Evolutionary conservation across 2,329 filamentous ascomycete species (phyloP), one percentile per base, ranked within the genome.

Genomic region (Diaporthe destruens): DNA sequence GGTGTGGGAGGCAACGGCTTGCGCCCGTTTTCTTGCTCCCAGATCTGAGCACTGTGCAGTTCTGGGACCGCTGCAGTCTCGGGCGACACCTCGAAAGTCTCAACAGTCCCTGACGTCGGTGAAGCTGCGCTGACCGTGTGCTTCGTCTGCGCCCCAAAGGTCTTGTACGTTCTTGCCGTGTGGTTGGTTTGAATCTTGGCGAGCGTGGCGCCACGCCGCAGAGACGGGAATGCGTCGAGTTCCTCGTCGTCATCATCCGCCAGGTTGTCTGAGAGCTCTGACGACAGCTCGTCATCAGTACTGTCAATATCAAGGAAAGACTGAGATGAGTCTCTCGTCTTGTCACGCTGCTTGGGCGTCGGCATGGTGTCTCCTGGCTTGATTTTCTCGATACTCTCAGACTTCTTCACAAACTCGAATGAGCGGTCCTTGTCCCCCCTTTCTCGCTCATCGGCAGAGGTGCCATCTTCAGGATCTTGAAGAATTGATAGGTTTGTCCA

Each of bases 211-310:
- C 67, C 53, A 25, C 53, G 80, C 77, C 53, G 80, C 72, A 59
- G 75, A 74, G 72, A 76, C 79, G 78, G 74, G 75, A 79, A 79
- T 74, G 71, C 72, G 76, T 78, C 73, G 23, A 75, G 68, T 14
- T 74, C 77, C 1, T 76, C 72, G 8, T 82, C 81, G 9, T 77
- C 75, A 8, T 82, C 82, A 8, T 82, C 82, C 3, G 84, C 77
- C 2, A 83, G 79, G n/a, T 90, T 88, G 1, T 83, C 80, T 0
- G 90, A 92, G 55, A 92, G 76, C 75, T 92, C 90, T 0, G 90
- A 92, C 2, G 90, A 92, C 9, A 92, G 82, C 73, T 92, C 89
- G 39, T 86, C 90, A 54, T 86, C 86, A 56, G 83, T 80, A 69
- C 86, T 88, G 18, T 80, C 80, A 18, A 83, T 83, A 25, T 87